Evolutionary conservation across 2,329 filamentous ascomycete genomes (phyloP), one percentile per base, ranked within the genome.

Genomic region (Mycosphaerella arachidis): DNA sequence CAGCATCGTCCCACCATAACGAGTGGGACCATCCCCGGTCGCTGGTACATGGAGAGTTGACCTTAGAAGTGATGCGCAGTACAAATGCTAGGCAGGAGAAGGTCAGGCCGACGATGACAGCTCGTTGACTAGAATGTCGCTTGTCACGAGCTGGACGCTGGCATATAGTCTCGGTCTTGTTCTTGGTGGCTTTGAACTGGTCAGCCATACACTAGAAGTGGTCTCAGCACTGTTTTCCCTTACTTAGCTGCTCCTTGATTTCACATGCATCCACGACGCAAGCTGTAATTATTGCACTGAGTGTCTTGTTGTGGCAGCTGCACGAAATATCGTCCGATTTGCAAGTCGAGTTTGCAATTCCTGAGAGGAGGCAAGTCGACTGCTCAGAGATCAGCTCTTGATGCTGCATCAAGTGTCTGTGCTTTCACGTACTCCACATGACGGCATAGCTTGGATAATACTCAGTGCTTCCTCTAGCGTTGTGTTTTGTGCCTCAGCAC

Each of bases 1-100:
- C 63, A n/a, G 60, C 37, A 31, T 64, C 63, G 51, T 64, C 63
- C 60, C 60, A 62, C 57, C 62, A 57, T 4, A 57, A 55, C 45
- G 50, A 16, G 46, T 57, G 46, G 48, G 30, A 57, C 40, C 9
- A 58, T 10, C 37, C 27, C 24, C 13, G 30, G 53, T 27, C 24
- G 33, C 12, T 45, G 29, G 8, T 43, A 20, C 54, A 60, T 52
- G 33, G 48, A 18, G 35, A 30, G 33, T 62, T 57, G 16, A 64
- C 27, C 52, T 65, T 65, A 18, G 63, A 65, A 16, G 53, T 29
- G 16, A 63, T 57, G 5, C 63, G 60, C 20, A 63, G 20, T 1
- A 52, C 40, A n/a, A 50, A 60, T 12, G 56, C 55, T 10, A 65
- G 18, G 12, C 55, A 31, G 5, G 63, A 58, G 24, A 63, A 35